Evolutionary conservation across 2,329 filamentous ascomycete genomes (phyloP).

Genomic region (Epichloe amarillans): DNA sequence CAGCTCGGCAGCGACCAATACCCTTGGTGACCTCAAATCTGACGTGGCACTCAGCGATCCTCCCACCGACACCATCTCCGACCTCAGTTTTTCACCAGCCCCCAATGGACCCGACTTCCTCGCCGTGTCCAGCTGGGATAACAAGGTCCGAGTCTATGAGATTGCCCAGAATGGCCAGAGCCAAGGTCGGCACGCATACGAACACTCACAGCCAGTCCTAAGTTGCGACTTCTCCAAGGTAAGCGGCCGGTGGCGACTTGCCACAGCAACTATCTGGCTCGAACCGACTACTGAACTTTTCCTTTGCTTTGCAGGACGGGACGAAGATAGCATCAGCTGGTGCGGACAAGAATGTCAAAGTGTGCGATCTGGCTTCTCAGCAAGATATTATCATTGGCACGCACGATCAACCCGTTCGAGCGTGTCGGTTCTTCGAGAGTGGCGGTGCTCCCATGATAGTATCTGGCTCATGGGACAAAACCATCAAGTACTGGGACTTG

Average conservation of each 20-base stretch:
- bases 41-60: constrained; percentile 69
- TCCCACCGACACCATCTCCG: constrained; percentile 81
- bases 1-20: constrained; percentile 46
- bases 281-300: not conserved
- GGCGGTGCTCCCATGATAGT: constrained; percentile 68
- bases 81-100: constrained; percentile 66
- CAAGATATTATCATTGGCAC: constrained; percentile 63
- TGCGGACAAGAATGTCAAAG: constrained; percentile 79
- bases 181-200: constrained; percentile 73
- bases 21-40: constrained; percentile 79
- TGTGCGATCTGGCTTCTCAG: constrained; percentile 65
- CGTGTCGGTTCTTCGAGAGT: constrained; percentile 63
- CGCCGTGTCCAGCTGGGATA: constrained; percentile 90
- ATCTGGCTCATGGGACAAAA: constrained; percentile 88
- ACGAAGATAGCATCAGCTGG: constrained; percentile 76
- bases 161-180: constrained; percentile 66
- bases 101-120: constrained; percentile 54
- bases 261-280: not conserved
- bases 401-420: constrained; percentile 73
- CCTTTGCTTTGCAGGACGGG: constrained; percentile 54
- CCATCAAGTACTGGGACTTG: constrained; percentile 79
- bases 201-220: constrained; percentile 75
- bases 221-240: constrained; percentile 83
- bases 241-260: constrained; percentile 18
- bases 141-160: constrained; percentile 94